Evolutionary conservation across 2,329 filamentous ascomycete species (phyloP).

Genomic region (Aspergillus fischeri): DNA sequence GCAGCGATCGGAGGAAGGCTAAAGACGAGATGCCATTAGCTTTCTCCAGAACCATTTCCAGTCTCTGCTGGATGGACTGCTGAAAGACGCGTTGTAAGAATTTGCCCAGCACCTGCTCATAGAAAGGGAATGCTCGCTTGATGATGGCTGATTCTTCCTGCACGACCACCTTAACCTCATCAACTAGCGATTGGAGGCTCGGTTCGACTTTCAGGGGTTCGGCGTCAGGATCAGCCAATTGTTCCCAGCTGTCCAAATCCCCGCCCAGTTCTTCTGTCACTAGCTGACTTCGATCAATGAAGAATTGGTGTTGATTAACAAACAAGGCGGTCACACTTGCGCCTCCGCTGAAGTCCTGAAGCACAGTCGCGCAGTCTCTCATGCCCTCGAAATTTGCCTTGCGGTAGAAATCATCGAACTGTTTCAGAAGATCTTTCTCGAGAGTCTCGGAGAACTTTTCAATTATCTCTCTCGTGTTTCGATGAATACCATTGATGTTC

Average conservation of each 20-base stretch:
- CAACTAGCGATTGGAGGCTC: conserved; percentile 83
- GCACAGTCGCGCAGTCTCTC: conserved; percentile 90
- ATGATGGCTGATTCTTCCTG: conserved; percentile 98
- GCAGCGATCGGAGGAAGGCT: conserved; percentile 84
- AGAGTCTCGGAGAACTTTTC: conserved; percentile 96
- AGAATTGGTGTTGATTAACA: conserved; percentile 99
- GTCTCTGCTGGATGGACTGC: conserved; percentile 91
- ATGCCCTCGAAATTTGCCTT: conserved; percentile 96
- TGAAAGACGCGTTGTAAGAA: conserved; percentile 97
- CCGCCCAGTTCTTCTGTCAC: conserved; percentile 74
- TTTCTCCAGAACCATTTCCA: conserved; percentile 95
- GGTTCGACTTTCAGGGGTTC: conserved; percentile 89
- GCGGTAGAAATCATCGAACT: conserved; percentile 96
- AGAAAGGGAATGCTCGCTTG: conserved; percentile 91
- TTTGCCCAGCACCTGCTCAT: conserved; percentile 86
- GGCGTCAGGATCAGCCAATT: conserved; percentile 87
- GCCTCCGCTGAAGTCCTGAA: conserved; percentile 94
- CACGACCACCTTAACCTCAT: conserved; percentile 92
- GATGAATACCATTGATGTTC: conserved; percentile 39
- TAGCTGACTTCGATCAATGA: conserved; percentile 91
- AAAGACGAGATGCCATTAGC: conserved; percentile 86
- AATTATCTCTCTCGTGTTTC: conserved; percentile 77
- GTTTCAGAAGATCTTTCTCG: conserved; percentile 90
- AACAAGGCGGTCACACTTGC: conserved; percentile 93
- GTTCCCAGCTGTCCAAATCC: conserved; percentile 72